A percentile compares a stretch with the other conserved stretches of the same genome.
Evolutionary conservation across 176 grass and related monocot genomes (phyloP).

Genomic region (Areca catechu): DNA sequence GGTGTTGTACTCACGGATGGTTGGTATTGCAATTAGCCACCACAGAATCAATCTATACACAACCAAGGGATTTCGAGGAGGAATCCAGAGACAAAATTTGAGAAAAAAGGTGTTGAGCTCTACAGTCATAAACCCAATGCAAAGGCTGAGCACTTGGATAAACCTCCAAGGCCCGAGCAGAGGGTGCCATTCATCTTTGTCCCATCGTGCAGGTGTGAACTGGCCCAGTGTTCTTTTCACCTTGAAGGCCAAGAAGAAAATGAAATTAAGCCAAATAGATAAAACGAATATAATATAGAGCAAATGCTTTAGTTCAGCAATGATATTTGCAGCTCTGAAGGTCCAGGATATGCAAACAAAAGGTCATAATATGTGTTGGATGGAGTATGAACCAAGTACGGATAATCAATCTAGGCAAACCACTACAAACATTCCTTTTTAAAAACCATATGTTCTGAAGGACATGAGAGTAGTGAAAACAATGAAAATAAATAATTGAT

Average conservation of each 20-base stretch:
- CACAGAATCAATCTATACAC: slow-evolving; percentile 87
- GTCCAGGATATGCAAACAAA: too few relatives aligned
- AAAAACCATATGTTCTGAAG: too few relatives aligned
- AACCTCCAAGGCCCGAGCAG: slow-evolving; percentile 89
- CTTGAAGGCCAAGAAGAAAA: slow-evolving; percentile 16
- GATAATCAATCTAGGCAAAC: too few relatives aligned
- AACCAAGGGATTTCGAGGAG: slow-evolving; percentile 81
- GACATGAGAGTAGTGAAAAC: too few relatives aligned
- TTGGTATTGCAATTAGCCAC: slow-evolving; percentile 98
- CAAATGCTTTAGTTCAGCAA: not conserved
- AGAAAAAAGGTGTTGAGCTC: slow-evolving; percentile 98
- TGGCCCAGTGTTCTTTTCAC: slow-evolving; percentile 93
- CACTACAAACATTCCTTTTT: too few relatives aligned
- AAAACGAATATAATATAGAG: not conserved
- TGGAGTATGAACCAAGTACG: too few relatives aligned
- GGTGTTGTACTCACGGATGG: slow-evolving; percentile 93
- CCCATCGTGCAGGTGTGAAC: slow-evolving; percentile 93
- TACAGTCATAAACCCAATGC: slow-evolving; percentile 84
- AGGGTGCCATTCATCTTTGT: slow-evolving; percentile 97
- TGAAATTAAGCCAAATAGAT: not conserved
- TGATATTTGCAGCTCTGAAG: too few relatives aligned
- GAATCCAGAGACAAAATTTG: slow-evolving; percentile 97
- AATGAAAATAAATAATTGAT: too few relatives aligned
- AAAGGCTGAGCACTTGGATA: slow-evolving; percentile 84
- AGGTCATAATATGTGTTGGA: too few relatives aligned